Percentiles rank a stretch among this genome's conserved stretches.
These are phyloP conservation scores for Geranium rotundifolium DNA, from an alignment of 345 rosid genomes.

Conservation along the genomic window DNA sequence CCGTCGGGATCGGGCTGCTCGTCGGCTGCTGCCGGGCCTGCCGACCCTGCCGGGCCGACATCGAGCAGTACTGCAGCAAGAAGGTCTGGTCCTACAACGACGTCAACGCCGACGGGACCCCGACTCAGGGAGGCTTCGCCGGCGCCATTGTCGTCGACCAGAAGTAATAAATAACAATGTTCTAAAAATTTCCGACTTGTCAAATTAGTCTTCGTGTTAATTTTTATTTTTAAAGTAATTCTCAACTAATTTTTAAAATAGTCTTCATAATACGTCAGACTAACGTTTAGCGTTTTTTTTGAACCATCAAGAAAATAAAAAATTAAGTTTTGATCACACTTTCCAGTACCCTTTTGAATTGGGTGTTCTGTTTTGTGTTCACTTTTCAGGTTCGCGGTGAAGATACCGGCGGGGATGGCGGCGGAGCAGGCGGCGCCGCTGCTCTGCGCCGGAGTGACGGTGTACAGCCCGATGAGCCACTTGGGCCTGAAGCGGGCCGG, in stretches of 20 bases:
- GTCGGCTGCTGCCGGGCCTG: slow-evolving; percentile 49
- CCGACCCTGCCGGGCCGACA: slow-evolving; percentile 35
- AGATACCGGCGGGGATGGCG: slow-evolving; percentile 77
- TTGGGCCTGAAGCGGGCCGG: slow-evolving; percentile 61
- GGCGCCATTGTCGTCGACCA: slow-evolving; percentile 41
- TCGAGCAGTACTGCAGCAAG: slow-evolving; percentile 50
- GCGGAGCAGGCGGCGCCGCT: slow-evolving; percentile 85
- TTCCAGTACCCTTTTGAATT: background rate
- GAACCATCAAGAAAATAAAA: too few relatives aligned
- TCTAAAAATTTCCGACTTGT: too few relatives aligned
- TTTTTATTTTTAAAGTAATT: too few relatives aligned
- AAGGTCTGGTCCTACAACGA: slow-evolving; percentile 48
- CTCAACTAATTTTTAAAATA: too few relatives aligned
- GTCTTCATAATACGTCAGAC: too few relatives aligned
- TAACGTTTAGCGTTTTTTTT: too few relatives aligned
- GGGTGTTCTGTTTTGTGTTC: background rate
- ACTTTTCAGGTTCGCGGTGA: slow-evolving; percentile 54
- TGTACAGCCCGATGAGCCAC: slow-evolving; percentile 79
- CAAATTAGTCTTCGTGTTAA: too few relatives aligned
- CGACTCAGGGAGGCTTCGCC: slow-evolving; percentile 52
- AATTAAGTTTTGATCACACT: too few relatives aligned
- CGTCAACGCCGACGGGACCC: slow-evolving; percentile 36
- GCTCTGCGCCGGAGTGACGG: slow-evolving; percentile 76
- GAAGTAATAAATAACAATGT: slow-evolving; percentile 21
- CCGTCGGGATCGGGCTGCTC: slow-evolving; percentile 49